A percentile compares a stretch with the other conserved stretches of the same genome.
phyloP scores from a whole-genome alignment of 1,139 yeast genomes.

The Diutina catenulata region DNA sequence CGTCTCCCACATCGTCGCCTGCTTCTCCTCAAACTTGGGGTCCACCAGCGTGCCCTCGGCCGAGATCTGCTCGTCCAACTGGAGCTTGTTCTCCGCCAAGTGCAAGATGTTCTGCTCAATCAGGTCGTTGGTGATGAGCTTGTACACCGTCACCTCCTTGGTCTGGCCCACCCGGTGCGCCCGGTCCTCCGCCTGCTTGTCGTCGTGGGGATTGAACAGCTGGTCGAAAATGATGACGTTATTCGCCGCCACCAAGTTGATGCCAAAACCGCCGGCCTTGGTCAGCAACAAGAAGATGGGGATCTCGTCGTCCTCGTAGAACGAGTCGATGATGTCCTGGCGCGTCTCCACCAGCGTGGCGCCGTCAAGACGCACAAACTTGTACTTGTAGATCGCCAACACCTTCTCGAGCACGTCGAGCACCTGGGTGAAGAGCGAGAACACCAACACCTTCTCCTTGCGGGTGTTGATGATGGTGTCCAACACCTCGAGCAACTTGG shows the following conservation, averaged over 20 bases:
- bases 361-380: slow-evolving; percentile 87
- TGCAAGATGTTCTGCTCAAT: slow-evolving; percentile 84
- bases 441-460: slow-evolving; percentile 66
- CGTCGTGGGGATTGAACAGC: slow-evolving; percentile 96
- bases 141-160: slow-evolving; percentile 69
- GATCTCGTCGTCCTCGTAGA: slow-evolving; percentile 70
- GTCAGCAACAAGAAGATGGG: slow-evolving; percentile 86
- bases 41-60: slow-evolving; percentile 30
- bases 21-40: slow-evolving; percentile 38
- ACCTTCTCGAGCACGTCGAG: slow-evolving; percentile 78
- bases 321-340: slow-evolving; percentile 83
- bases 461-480: slow-evolving; percentile 36
- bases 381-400: slow-evolving; percentile 50
- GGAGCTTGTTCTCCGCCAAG: slow-evolving; percentile 83
- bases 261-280: slow-evolving; percentile 97
- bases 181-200: slow-evolving; percentile 95
- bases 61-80: slow-evolving; percentile 65
- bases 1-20: slow-evolving; percentile 41
- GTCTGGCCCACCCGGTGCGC: slow-evolving; percentile 98
- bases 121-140: slow-evolving; percentile 62
- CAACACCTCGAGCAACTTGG: slow-evolving; percentile 45
- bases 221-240: slow-evolving; percentile 86
- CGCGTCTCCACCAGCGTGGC: slow-evolving; percentile 84
- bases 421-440: slow-evolving; percentile 87
- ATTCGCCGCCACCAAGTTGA: slow-evolving; percentile 91